These are phyloP conservation scores for Cordyceps militaris DNA, from an alignment of 2,329 filamentous ascomycete species.

Conservation along the genomic window DNA sequence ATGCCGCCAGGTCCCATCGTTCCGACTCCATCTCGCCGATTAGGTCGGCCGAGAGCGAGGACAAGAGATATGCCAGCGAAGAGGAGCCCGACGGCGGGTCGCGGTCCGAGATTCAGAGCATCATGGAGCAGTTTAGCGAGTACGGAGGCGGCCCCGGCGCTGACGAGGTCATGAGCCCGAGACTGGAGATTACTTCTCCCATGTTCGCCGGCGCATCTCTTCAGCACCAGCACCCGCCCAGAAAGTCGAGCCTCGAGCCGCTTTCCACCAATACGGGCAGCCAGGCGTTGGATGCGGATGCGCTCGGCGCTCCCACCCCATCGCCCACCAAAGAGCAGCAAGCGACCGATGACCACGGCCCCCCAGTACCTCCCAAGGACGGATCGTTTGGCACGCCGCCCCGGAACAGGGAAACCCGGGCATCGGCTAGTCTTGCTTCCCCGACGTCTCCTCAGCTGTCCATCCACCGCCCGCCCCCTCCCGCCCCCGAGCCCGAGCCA, in stretches of 20 bases:
- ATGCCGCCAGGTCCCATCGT: constrained; percentile 42
- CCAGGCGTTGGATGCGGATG: constrained; percentile 42
- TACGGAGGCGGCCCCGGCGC: constrained; percentile 62
- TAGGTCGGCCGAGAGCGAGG: constrained; percentile 45
- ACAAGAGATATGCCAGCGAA: constrained; percentile 50
- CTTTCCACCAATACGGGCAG: constrained; percentile 23
- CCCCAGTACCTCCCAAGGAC: constrained; percentile 56
- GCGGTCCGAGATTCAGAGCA: constrained; percentile 84
- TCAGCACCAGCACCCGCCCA: constrained; percentile 71
- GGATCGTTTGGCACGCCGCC: constrained; percentile 36
- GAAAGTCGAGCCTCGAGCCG: constrained; percentile 80
- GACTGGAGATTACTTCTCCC: constrained; percentile 75
- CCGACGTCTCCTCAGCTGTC: constrained; percentile 43
- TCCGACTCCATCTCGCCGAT: constrained; percentile 44
- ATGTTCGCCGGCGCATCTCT: constrained; percentile 54
- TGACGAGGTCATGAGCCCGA: constrained; percentile 87
- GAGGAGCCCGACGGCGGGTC: constrained; percentile 63
- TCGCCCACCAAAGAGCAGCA: constrained; percentile 32
- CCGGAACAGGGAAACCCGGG: constrained; percentile 32
- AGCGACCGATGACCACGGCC: constrained; percentile 39
- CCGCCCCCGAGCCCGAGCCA: constrained; percentile 72
- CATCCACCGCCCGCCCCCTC: constrained; percentile 58
- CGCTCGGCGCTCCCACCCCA: constrained; percentile 27
- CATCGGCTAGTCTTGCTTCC: constrained; percentile 21
- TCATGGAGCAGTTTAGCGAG: constrained; percentile 93